Evolutionary conservation across 345 rosid genomes (phyloP).

Genomic region (Iberis pinnata): DNA sequence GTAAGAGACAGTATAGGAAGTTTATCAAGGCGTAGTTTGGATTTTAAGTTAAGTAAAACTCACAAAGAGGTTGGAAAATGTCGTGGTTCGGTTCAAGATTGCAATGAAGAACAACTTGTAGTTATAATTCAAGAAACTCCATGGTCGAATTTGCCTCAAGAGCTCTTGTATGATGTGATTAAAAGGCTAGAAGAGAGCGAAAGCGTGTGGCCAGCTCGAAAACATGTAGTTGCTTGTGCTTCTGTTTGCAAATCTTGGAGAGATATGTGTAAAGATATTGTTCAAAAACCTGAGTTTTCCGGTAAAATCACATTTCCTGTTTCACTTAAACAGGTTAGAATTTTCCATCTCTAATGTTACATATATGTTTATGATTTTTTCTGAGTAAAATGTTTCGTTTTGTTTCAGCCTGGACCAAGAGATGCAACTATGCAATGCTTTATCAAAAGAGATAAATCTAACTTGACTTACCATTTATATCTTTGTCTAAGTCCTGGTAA

Average conservation of each 20-base stretch:
- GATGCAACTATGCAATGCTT: conserved; percentile 87
- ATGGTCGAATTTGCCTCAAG: conserved; percentile 91
- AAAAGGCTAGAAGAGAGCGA: conserved; percentile 87
- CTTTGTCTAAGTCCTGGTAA: conserved; percentile 91
- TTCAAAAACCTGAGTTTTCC: conserved; percentile 62
- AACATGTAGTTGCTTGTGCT: conserved; percentile 90
- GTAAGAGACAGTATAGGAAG: conserved; percentile 91
- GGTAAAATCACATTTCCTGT: conserved; percentile 92
- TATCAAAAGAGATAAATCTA: conserved; percentile 85
- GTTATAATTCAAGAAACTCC: conserved; percentile 53
- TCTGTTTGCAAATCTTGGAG: conserved; percentile 92
- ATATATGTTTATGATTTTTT: not conserved
- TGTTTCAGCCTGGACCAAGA: conserved; percentile 73
- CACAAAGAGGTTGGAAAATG: conserved; percentile 54
- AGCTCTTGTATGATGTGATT: conserved; percentile 78
- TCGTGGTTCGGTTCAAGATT: conserved; percentile 63
- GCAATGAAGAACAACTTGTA: conserved; percentile 44
- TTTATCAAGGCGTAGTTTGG: conserved; percentile 79
- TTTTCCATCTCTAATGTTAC: not conserved
- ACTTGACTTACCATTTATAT: conserved; percentile 76
- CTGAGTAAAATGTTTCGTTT: not conserved
- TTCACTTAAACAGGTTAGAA: conserved; percentile 73
- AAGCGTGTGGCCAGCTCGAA: conserved; percentile 78
- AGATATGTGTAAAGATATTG: conserved; percentile 90
- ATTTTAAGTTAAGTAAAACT: conserved; percentile 62